Evolutionary conservation across 176 grass and related monocot species (phyloP).

Genomic region (Hordeum marinum): DNA sequence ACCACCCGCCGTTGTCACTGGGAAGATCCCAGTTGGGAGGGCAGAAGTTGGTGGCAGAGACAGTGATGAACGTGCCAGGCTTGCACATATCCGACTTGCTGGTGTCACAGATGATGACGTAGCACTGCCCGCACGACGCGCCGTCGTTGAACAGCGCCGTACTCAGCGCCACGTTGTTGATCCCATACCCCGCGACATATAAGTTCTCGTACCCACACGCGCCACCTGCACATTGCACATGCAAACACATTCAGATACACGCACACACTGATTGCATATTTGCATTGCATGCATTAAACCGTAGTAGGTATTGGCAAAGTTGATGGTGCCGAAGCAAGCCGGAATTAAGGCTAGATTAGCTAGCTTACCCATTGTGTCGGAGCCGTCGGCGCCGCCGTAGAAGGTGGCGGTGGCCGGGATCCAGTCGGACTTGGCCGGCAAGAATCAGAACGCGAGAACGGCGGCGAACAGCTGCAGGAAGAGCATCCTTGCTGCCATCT

Average conservation of each 20-base stretch:
- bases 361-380: constrained; percentile 47
- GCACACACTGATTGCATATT: neutral
- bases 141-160: constrained; percentile 40
- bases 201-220: constrained; percentile 55
- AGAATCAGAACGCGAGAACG: neutral
- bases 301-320: neutral
- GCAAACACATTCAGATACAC: neutral
- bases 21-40: neutral
- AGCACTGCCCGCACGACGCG: constrained; percentile 57
- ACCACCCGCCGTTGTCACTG: neutral
- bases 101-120: constrained; percentile 30
- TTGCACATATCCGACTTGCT: neutral
- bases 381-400: constrained; percentile 46
- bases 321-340: neutral
- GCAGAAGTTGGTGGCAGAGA: neutral
- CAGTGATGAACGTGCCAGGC: neutral
- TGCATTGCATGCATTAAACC: neutral
- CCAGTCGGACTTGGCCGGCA: neutral
- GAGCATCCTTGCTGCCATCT: neutral
- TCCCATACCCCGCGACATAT: constrained; percentile 37
- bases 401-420: constrained; percentile 32
- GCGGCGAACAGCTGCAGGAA: neutral
- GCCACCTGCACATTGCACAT: constrained; percentile 11
- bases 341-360: neutral
- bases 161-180: constrained; percentile 48